Base-by-base conservation (phyloP, 805 yeast genomes). In the Pichia paraexigua region DNA sequence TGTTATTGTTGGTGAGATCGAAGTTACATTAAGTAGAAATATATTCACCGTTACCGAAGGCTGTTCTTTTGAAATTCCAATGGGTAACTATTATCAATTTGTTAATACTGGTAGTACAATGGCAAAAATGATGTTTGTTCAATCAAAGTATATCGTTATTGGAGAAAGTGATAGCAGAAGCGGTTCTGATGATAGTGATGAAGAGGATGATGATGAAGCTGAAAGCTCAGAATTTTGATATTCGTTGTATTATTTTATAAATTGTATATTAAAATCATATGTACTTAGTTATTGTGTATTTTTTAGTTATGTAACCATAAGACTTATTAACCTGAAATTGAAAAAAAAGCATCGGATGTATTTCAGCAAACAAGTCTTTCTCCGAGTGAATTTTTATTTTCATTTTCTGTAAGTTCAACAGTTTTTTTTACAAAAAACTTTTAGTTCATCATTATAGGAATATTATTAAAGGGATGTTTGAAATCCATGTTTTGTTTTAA, bases 21-120 rank as follows among this genome's bases (percentile, higher is more conserved):
- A 87, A 59, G 91, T 87, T 2, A 77, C 81, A 1, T 56, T 90
- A 5, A 76, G 79, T 20, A 79, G 78, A 7, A 74, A 73, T 21
- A 73, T 70, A 22, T 87, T 90, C 63, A 67, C 80, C 5, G 85
- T 83, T 8, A 74, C 78, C 0, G 71, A 75, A 50, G 96, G 96
- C 1, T 85, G 95, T 49, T 78, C 92, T 5, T 83, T 90, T 60
- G 87, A 85, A 60, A 75, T 91, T 7, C 97, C 97, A 1, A 78
- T 85, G 69, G 85, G 83, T 6, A 87, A 86, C 62, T 74, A 76
- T 43, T 89, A 87, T 65, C 79, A 85, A 18, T 75, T 90, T 56
- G 75, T 74, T 45, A 87, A 87, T 61, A 74, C 72, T 41, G 85
- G 90, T 0, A 68, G 72, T 32, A 71, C 69, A 18, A 74, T 73